Percentiles rank a stretch among this genome's conserved stretches.
phyloP scores from a whole-genome alignment of 1,284 basidiomycete species.

The Mycosarcoma maydis region DNA sequence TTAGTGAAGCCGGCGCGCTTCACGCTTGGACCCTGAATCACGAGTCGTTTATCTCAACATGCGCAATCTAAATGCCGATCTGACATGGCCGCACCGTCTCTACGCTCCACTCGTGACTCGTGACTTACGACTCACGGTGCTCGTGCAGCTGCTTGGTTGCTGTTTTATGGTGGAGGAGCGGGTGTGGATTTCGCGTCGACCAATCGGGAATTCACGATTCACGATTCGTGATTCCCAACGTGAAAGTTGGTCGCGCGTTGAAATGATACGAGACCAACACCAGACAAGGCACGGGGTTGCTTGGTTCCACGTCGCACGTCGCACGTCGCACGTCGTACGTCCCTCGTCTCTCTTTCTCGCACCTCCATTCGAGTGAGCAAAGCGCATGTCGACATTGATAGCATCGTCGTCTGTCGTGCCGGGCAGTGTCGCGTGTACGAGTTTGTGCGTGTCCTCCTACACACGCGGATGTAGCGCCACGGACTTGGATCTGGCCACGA shows the following conservation, averaged over 20 bases:
- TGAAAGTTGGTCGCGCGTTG: too few species aligned
- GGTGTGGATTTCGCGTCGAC: conserved; percentile 23
- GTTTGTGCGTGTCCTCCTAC: conserved; percentile 19
- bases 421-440: conserved; percentile 17
- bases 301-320: too few species aligned
- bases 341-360: too few species aligned
- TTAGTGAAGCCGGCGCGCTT: too few species aligned
- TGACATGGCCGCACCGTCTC: neutral
- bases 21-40: conserved; percentile 30
- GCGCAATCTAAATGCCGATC: conserved; percentile 1
- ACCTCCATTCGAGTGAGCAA: too few species aligned
- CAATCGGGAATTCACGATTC: too few species aligned
- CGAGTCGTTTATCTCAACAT: too few species aligned
- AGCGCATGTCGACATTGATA: conserved; percentile 12
- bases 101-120: neutral
- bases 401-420: conserved; percentile 10
- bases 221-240: too few species aligned
- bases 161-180: neutral
- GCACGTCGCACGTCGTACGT: too few species aligned
- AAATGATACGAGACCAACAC: neutral
- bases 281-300: too few species aligned
- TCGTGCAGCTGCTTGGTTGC: too few species aligned
- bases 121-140: too few species aligned
- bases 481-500: conserved; percentile 50
- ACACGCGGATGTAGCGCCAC: conserved; percentile 9